A percentile compares a stretch with the other conserved stretches of the same genome.
Conservation (phyloP, 768 basidiomycete genomes). For the Lactifluus hygrophoroides region DNA sequence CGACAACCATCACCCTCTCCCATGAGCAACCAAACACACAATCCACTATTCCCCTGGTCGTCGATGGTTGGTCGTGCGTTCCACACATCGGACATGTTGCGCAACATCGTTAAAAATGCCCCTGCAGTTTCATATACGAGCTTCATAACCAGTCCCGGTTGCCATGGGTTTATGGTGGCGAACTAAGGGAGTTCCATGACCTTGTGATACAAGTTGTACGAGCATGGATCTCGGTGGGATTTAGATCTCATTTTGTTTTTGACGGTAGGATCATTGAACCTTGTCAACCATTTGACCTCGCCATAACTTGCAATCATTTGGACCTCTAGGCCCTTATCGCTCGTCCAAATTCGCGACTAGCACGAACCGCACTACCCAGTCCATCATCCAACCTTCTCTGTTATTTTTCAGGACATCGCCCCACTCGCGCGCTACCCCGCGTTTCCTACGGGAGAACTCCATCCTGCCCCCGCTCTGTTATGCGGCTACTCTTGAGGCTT, state of each 20-base stretch:
- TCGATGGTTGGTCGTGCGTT: slow-evolving; percentile 86
- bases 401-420: slow-evolving; percentile 78
- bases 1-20: slow-evolving; percentile 31
- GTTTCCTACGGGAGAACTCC: slow-evolving; percentile 65
- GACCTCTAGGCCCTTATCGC: slow-evolving; percentile 60
- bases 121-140: slow-evolving; percentile 63
- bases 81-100: neutral
- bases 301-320: neutral
- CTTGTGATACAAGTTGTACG: slow-evolving; percentile 43
- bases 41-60: slow-evolving; percentile 43
- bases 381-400: slow-evolving; percentile 49
- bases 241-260: slow-evolving; percentile 68
- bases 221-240: slow-evolving; percentile 61
- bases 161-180: slow-evolving; percentile 84
- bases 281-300: neutral
- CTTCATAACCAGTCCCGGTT: slow-evolving; percentile 50
- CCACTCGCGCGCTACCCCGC: slow-evolving; percentile 48
- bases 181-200: slow-evolving; percentile 51
- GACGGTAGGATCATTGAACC: slow-evolving; percentile 49
- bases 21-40: neutral
- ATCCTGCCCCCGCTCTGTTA: slow-evolving; percentile 66
- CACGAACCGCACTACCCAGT: slow-evolving; percentile 48
- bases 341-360: slow-evolving; percentile 65
- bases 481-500: slow-evolving; percentile 46
- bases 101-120: slow-evolving; percentile 4